These are phyloP conservation scores for Lichina pygmaea DNA, from an alignment of 495 filamentous ascomycete species.

Conservation along the genomic window DNA sequence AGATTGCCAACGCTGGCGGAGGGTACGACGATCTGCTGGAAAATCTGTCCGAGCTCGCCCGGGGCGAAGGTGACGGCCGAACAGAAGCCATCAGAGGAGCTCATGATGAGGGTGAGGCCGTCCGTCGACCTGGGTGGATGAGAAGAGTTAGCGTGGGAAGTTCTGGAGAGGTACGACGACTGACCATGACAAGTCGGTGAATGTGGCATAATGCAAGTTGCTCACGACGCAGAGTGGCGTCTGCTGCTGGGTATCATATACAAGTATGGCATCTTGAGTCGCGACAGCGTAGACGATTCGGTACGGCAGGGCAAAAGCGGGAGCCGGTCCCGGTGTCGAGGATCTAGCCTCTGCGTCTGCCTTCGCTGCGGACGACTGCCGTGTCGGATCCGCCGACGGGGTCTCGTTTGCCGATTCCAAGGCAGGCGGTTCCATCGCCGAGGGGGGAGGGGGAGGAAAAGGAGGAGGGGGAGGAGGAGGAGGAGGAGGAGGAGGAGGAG, in stretches of 20 bases:
- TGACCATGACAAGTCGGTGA: conserved; percentile 90
- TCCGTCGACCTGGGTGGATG: conserved; percentile 55
- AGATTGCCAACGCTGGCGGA: conserved; percentile 16
- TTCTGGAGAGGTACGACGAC: conserved; percentile 5
- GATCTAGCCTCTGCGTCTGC: conserved; percentile 24
- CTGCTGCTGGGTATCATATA: conserved; percentile 94
- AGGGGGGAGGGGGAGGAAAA: conserved; percentile 19
- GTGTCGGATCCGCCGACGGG: conserved; percentile 6
- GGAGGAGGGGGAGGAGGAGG: conserved; percentile 37
- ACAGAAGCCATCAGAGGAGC: conserved; percentile 93
- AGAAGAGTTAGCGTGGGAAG: conserved; percentile 7
- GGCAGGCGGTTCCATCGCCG: neutral
- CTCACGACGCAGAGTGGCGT: conserved; percentile 80
- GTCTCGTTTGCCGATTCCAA: neutral
- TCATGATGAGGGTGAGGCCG: conserved; percentile 76
- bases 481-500: conserved; percentile 38
- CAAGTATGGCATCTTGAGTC: conserved; percentile 82
- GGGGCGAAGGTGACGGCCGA: conserved; percentile 64
- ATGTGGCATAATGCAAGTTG: conserved; percentile 91
- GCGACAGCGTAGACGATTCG: conserved; percentile 92
- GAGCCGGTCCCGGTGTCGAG: conserved; percentile 25
- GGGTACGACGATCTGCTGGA: conserved; percentile 25
- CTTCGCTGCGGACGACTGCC: conserved; percentile 24
- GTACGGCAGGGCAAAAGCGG: conserved; percentile 65
- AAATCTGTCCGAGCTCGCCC: conserved; percentile 70